Base-by-base conservation (phyloP, 345 rosid species). In the Geranium brycei region DNA sequence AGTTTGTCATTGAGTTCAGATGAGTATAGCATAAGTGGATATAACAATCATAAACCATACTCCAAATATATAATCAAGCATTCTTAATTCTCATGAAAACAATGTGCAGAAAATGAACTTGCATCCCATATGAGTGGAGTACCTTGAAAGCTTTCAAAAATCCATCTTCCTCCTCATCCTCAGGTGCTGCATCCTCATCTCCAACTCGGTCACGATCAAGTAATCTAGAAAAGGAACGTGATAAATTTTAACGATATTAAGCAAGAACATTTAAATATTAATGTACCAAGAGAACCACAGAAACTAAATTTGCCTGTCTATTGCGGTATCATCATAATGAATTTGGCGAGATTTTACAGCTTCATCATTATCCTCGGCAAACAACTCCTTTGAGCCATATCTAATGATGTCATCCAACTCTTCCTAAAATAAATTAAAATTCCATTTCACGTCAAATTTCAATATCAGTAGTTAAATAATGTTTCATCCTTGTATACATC, bases 111-210 rank as follows among this genome's bases (percentile, higher is more conserved):
- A 13, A 47, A 47, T 47, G 53, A 8, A 47, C 53, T 47, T 47
- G 53, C 53, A 47, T 47, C 53, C 6, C 47, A 47, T 11, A 47
- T 47, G 53, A 47, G 17, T 55, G 16, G 17, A 17, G 71, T 61
- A 95, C 99, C 99, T 95, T 95, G 79, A 95, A 95, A 23, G 99
- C 99, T 77, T 91, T 95, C 76, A 95, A 82, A 81, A 95, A 85
- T 65, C 93, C 95, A 75, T 95, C 85, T 69, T 88, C 99, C 71
- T 91, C 97, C 75, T 95, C 97, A 64, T 88, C 99, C 66, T 88
- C 97, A 72, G 81, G 62, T 60, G 91, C 63, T 40, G 95, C 77
- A 70, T 91, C 99, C 85, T 95, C 97, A 75, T 67, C 80, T 58
- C 79, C 93, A 77, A 80, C 81, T 69, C 85, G 85, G 60, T 91